Percentiles rank a stretch among this genome's conserved stretches.
Evolutionary conservation across 176 grass and related monocot genomes (phyloP).

Genomic region (Cymbopogon citratus): DNA sequence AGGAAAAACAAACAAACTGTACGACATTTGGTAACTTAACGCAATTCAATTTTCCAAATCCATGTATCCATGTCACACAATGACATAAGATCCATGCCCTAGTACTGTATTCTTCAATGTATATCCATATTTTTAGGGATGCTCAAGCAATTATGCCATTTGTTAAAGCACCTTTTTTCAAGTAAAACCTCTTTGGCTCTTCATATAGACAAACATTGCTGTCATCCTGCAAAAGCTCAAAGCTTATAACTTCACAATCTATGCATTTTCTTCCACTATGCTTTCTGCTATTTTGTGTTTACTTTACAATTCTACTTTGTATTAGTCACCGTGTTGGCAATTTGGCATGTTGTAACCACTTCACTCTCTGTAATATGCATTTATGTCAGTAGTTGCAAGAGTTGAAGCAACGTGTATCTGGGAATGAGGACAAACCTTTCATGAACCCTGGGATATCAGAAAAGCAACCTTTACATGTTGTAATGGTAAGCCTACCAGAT

Average conservation of each 20-base stretch:
- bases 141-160: not conserved
- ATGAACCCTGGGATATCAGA: conserved; percentile 92
- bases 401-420: conserved; percentile 82
- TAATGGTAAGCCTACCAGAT: conserved; percentile 61
- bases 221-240: not conserved
- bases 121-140: not conserved
- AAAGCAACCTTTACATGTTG: conserved; percentile 94
- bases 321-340: not conserved
- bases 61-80: not conserved
- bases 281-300: not conserved
- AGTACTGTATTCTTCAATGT: not conserved
- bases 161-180: not conserved
- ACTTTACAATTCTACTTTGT: not conserved
- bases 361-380: conserved; percentile 39
- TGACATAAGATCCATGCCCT: not conserved
- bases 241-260: not conserved
- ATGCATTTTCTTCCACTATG: not conserved
- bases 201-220: conserved; percentile 4
- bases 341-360: conserved; percentile 2
- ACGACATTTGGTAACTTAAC: not conserved
- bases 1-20: not conserved
- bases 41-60: not conserved
- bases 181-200: not conserved
- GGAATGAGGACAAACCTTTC: conserved; percentile 70
- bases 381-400: conserved; percentile 98